Base-by-base conservation (phyloP, 1,284 basidiomycete species). In the Sanghuangporus sanghuang region DNA sequence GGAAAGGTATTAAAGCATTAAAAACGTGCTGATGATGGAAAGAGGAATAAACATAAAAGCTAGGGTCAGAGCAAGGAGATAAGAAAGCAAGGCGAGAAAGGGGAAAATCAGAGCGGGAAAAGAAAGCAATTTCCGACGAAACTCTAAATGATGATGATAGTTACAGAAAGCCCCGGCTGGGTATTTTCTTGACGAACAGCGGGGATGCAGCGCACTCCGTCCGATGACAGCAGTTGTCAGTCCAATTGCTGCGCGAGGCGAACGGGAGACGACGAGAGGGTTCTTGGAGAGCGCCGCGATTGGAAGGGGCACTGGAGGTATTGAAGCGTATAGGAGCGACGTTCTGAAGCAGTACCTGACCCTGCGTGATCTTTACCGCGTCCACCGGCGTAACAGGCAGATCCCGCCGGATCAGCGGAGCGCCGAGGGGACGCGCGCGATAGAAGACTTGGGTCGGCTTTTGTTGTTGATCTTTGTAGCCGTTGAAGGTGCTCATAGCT, bases 401-500 rank as follows among this genome's bases (percentile, higher is more conserved):
- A 11, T 57, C 32, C 12, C 27, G 18, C 35, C 39, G 48, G 9
- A 49, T n/a, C 21, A 38, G 38, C 21, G n/a, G 54, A n/a, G 49
- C 12, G n/a, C 32, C 9, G 18, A 53, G 18, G 0, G 49, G 44
- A 7, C 53, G 54, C 7, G 55, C 46, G 16, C 62, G 55, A 42
- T 59, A 63, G n/a, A 57, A 63, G 6, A 63, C 39, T 23, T 63
- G 62, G 2, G 62, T 58, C 16, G 61, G 61, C 32, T 57, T 9
- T 32, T 57, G 42, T 21, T 18, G 18, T 8, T n/a, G n/a, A n/a
- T 40, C 27, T 35, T 27, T 18, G 49, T 57, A 9, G 2, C 39
- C n/a, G n/a, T n/a, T 14, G 5, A 55, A 38, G 6, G 23, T n/a
- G n/a, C 56, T 12, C n/a, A 56, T 5, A 42, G 1, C 5, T n/a